phyloP scores from a whole-genome alignment of 331 rosid genomes.

The Ulmus americana region DNA sequence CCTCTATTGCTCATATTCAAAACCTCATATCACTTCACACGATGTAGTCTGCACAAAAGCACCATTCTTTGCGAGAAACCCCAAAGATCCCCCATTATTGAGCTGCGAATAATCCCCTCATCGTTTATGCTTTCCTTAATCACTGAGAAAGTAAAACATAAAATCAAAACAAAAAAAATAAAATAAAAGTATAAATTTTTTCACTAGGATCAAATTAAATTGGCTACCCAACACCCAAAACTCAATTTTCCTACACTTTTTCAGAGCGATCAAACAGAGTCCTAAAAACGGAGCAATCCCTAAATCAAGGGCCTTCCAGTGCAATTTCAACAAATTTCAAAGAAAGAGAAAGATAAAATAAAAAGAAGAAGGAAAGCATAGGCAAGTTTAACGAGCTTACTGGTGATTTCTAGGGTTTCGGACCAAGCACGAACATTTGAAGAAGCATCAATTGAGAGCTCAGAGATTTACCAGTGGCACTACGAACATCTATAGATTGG shows the following conservation, averaged over 20 bases:
- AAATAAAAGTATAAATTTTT: not conserved
- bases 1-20: constrained; percentile 93
- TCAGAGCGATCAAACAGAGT: not conserved
- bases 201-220: too few species aligned
- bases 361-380: constrained; percentile 3
- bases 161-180: not conserved
- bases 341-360: not conserved
- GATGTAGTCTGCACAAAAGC: constrained; percentile 26
- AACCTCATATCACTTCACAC: constrained; percentile 62
- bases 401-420: constrained; percentile 23
- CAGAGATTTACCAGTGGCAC: constrained; percentile 2
- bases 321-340: constrained; percentile 1
- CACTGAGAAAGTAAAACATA: constrained; percentile 24
- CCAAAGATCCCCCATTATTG: constrained; percentile 17
- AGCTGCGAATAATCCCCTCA: constrained; percentile 2
- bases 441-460: constrained; percentile 7
- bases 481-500: not conserved
- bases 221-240: too few species aligned
- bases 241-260: not conserved
- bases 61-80: constrained; percentile 29
- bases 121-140: constrained; percentile 9
- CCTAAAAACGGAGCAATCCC: constrained; percentile 11
- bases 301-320: not conserved
- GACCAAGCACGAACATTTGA: constrained; percentile 22
- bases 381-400: constrained; percentile 25